Percentiles rank a stretch among this genome's conserved stretches.
Evolutionary conservation across 176 grass and related monocot species (phyloP).

Genomic region (Bonia amplexicaulis): DNA sequence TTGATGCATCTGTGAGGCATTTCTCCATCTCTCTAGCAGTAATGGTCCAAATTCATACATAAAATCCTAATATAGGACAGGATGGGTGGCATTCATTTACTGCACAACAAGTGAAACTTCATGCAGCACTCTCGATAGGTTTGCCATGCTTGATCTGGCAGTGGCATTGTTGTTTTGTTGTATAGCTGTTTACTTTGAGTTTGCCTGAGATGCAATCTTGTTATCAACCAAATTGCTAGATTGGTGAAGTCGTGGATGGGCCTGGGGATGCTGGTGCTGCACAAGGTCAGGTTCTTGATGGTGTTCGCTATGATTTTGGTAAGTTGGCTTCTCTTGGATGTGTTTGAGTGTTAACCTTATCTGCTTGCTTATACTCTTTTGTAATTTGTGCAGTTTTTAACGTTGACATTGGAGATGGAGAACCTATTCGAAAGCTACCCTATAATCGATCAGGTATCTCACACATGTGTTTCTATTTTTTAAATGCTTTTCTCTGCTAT

Average conservation of each 20-base stretch:
- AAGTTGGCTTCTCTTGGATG: conserved; percentile 29
- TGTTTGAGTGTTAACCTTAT: conserved; percentile 20
- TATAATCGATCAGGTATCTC: conserved; percentile 83
- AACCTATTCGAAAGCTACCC: conserved; percentile 84
- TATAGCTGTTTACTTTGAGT: background rate
- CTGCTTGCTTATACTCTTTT: conserved; percentile 27
- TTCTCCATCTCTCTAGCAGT: conserved; percentile 1
- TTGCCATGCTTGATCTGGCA: background rate
- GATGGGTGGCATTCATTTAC: background rate
- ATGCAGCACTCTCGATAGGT: background rate
- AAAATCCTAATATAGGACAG: background rate
- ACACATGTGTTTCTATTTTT: background rate
- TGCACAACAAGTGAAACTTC: background rate
- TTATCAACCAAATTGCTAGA: conserved; percentile 43
- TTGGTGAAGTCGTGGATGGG: conserved; percentile 91
- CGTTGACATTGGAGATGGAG: conserved; percentile 98
- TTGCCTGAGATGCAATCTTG: conserved; percentile 4
- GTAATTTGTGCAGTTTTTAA: conserved; percentile 71
- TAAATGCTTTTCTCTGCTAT: background rate
- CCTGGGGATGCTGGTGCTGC: conserved; percentile 51
- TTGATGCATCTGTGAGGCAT: background rate
- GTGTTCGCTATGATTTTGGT: conserved; percentile 87
- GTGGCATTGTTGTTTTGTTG: background rate
- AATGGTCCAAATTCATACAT: background rate
- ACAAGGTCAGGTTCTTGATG: conserved; percentile 71